Evolutionary conservation across 495 filamentous ascomycete species (phyloP), one percentile per base, ranked within the genome.

Genomic region (Aspergillus sparsus): DNA sequence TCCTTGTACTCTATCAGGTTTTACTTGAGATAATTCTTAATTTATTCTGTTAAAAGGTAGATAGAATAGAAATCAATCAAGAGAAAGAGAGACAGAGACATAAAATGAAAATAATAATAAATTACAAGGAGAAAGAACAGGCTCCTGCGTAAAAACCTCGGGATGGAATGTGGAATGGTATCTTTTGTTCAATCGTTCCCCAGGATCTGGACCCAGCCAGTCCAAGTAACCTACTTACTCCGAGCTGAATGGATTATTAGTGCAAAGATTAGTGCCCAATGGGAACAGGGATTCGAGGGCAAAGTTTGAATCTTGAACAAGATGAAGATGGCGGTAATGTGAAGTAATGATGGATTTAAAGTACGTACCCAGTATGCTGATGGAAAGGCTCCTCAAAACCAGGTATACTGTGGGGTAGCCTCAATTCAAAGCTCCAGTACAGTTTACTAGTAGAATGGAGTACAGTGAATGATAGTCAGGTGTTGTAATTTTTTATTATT

Each of bases 211-310:
- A 18, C 15, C 39, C 39, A 42, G 21, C 21, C 21, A 27, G 21
- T 27, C 21, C 21, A 27, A 3, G 21, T 27, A 27, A 27, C 21
- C 3, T n/a, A 41, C 37, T 49, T 50, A 27, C 36, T 39, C 36
- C 11, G 44, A 60, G 50, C 52, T 42, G 55, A 49, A 41, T 66
- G 56, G 60, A 57, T 59, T 27, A 27, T 27, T 51, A 32, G 54
- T 31, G 16, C 35, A 57, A 54, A 54, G 53, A 50, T 59, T 58
- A 55, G 47, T 59, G 61, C 61, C 64, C 61, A 61, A 66, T 62
- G 55, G 42, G 41, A 58, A 50, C 51, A 53, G 51, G 57, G 33
- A 33, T 61, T 44, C 58, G 63, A 61, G 44, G 55, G 21, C 21
- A 50, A 63, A 32, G 51, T 61, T 59, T 13, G 18, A 21, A 55